Evolutionary conservation across 179 eudicot genomes (phyloP).

Genomic region (Actinidia chinensis): DNA sequence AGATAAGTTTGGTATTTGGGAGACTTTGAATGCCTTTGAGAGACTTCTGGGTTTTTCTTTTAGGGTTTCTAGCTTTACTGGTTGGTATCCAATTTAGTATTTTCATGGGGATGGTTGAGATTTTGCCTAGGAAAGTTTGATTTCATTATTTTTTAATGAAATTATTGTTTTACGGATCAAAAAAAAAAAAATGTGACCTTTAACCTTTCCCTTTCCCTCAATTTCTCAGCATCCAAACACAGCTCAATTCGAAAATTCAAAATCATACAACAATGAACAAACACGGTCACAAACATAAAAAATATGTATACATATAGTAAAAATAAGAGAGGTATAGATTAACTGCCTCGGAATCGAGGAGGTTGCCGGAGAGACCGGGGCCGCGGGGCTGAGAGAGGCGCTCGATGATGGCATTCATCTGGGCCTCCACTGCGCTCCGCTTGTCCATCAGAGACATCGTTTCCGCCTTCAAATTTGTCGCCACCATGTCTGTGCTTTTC

Average conservation of each 20-base stretch:
- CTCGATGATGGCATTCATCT: slow-evolving; percentile 68
- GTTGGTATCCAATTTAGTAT: too few species aligned
- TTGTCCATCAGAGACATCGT: slow-evolving; percentile 63
- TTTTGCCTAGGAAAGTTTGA: too few species aligned
- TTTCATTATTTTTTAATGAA: too few species aligned
- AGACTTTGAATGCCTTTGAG: too few species aligned
- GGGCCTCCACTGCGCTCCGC: slow-evolving; percentile 53
- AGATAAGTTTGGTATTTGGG: too few species aligned
- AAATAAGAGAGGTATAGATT: background rate
- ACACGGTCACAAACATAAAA: background rate
- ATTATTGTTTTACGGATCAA: too few species aligned
- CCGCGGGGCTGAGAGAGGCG: slow-evolving; percentile 65
- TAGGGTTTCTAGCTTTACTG: too few species aligned
- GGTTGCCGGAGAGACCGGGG: slow-evolving; percentile 80
- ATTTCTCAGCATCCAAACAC: slow-evolving; percentile 4
- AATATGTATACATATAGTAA: background rate
- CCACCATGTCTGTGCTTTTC: slow-evolving; percentile 48
- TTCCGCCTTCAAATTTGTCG: slow-evolving; percentile 70
- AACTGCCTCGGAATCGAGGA: slow-evolving; percentile 63
- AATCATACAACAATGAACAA: background rate
- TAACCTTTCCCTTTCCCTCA: background rate
- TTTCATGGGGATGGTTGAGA: too few species aligned
- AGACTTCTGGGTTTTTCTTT: too few species aligned
- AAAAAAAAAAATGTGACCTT: too few species aligned
- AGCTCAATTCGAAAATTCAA: background rate